Conservation (phyloP, 495 filamentous ascomycete genomes). For the Hypoxylon trugodes region DNA sequence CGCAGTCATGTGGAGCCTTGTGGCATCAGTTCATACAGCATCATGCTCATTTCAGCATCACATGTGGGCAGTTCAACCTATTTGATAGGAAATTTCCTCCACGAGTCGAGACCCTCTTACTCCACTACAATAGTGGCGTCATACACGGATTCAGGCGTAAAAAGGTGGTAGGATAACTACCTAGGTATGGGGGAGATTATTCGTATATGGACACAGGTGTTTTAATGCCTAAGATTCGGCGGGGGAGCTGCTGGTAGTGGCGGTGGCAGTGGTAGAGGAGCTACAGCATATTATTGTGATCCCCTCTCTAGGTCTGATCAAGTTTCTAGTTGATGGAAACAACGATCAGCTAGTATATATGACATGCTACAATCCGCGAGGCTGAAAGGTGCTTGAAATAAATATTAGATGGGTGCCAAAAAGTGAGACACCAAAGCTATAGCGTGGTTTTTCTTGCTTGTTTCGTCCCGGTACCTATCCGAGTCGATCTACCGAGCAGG, state of each 20-base stretch:
- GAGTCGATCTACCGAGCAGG: constrained; percentile 33
- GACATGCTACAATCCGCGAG: constrained; percentile 22
- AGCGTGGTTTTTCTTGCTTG: constrained; percentile 8
- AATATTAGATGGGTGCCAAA: constrained; percentile 4
- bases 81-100: constrained; percentile 17
- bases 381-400: no score
- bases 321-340: constrained; percentile 20
- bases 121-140: constrained; percentile 1
- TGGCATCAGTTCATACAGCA: constrained; percentile 9
- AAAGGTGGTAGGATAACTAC: no score
- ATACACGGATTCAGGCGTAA: constrained; percentile 3
- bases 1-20: constrained; percentile 10
- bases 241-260: no score
- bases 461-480: constrained; percentile 22
- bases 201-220: no score
- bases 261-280: no score
- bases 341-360: constrained; percentile 9
- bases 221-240: no score
- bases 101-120: constrained; percentile 6
- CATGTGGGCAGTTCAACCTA: constrained; percentile 12
- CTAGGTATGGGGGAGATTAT: no score
- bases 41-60: constrained; percentile 2
- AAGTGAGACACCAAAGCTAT: constrained; percentile 12
- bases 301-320: constrained; percentile 8
- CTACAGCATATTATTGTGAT: background rate